Base-by-base conservation (phyloP, 257 asterid genomes). In the Dorcoceras hygrometricum region DNA sequence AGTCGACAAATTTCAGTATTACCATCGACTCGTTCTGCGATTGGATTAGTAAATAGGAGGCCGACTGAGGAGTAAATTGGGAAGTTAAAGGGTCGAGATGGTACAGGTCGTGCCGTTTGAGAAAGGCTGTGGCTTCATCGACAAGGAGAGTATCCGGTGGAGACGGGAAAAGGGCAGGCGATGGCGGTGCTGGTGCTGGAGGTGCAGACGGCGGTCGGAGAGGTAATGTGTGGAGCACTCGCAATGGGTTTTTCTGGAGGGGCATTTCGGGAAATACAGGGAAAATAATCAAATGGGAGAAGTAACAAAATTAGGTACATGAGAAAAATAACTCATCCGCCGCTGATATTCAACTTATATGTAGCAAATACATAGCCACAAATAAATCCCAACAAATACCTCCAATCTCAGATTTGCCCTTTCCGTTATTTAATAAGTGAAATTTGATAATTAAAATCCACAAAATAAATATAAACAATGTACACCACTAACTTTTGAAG, bases 11-110 rank as follows among this genome's bases (percentile, higher is more conserved):
- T 66, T 78, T 87, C 2, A 85, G 66, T 71, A 75, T 65, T 39
- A 82, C 70, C 64, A 72, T 54, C 58, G 70, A 80, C 75, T 87
- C 69, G 65, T 72, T 63, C 55, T 81, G 96, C 57, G 86, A 76
- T 39, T 74, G 94, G 57, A 85, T 85, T 73, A 91, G 96, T 51
- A 91, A 27, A 71, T 57, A 66, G 46, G 98, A 63, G 73, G 96
- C 83, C 59, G 87, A 67, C 61, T 76, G 81, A 69, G 96, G 91
- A 59, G 95, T 85, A 32, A 91, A 87, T 19, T 78, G 78, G 72
- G 91, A 56, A 23, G 78, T 57, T 22, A 91, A 53, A 29, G 86
- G 80, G 74, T 78, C 75, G 46, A 89, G 92, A 25, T 67, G 77
- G 16, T 78, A 77, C 12, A 77, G 83, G 83, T 74, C 77, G 69